Conservation (phyloP, 1,284 basidiomycete species). For the Irpex sp. region DNA sequence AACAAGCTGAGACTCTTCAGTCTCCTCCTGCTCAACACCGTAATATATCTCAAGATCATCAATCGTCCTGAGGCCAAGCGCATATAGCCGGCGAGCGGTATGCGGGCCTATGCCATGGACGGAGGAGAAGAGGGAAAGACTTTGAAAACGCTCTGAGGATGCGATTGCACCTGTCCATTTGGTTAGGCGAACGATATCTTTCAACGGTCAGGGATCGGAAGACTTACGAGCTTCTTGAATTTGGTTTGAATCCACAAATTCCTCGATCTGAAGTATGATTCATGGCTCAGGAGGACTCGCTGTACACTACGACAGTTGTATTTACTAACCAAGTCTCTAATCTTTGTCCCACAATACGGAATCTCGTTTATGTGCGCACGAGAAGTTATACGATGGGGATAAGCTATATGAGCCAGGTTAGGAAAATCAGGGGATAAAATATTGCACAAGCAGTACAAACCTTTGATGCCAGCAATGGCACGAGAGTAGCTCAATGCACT, state of each 20-base stretch:
- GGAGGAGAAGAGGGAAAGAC: slow-evolving; percentile 52
- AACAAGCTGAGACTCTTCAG: slow-evolving; percentile 15
- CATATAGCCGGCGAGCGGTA: slow-evolving; percentile 60
- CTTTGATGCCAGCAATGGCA: slow-evolving; percentile 66
- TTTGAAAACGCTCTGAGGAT: slow-evolving; percentile 45
- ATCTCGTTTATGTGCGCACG: slow-evolving; percentile 45
- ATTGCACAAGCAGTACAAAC: slow-evolving; percentile 28
- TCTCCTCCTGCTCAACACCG: slow-evolving; percentile 35
- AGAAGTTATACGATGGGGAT: slow-evolving; percentile 47
- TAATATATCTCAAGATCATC: slow-evolving; percentile 63
- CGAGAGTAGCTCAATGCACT: slow-evolving; percentile 65
- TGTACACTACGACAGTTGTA: background rate
- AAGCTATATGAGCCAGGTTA: slow-evolving; percentile 38
- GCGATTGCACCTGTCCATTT: slow-evolving; percentile 39
- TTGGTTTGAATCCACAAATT: slow-evolving; percentile 49
- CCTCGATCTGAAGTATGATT: slow-evolving; percentile 42
- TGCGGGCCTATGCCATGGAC: slow-evolving; percentile 69
- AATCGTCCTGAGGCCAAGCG: slow-evolving; percentile 52
- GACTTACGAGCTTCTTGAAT: slow-evolving; percentile 58
- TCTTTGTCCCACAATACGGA: slow-evolving; percentile 58
- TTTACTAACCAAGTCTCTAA: slow-evolving; percentile 49
- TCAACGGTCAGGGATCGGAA: background rate
- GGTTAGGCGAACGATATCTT: background rate
- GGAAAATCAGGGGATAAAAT: too few relatives aligned
- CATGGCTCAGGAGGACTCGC: too few relatives aligned